Percentiles rank a stretch among this genome's conserved stretches.
Conservation (phyloP, 2,329 filamentous ascomycete genomes). For the Calonectria ilicicola region DNA sequence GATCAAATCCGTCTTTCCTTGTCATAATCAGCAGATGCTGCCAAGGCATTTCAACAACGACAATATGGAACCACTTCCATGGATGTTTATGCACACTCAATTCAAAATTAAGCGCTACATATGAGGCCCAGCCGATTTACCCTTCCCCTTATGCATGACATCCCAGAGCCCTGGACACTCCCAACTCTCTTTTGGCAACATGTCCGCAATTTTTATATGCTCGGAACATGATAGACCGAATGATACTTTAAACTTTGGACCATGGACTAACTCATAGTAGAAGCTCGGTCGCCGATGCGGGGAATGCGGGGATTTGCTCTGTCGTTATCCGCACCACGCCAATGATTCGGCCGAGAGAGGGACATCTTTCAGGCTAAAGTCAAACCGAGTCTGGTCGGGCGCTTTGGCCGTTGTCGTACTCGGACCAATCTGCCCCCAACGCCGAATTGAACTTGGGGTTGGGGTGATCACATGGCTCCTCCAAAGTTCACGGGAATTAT, state of each 20-base stretch:
- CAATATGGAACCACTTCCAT: not conserved
- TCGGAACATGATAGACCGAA: not conserved
- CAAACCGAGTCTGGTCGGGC: not conserved
- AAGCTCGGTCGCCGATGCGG: not conserved
- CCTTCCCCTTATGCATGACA: not conserved
- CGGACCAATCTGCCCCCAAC: not conserved
- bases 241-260: not conserved
- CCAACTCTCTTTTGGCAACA: no score
- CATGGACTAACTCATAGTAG: not conserved
- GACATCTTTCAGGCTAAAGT: not conserved
- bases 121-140: not conserved
- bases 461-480: not conserved
- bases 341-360: not conserved
- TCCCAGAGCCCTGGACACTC: not conserved
- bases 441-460: not conserved
- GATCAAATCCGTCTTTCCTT: not conserved
- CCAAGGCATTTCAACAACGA: not conserved
- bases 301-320: not conserved
- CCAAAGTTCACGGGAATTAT: not conserved
- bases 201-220: no score
- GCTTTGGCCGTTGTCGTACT: not conserved
- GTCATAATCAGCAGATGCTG: not conserved
- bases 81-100: not conserved
- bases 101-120: no score
- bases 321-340: not conserved